Conservation (phyloP, 129 eudicot species). For the Daucus carota region DH1_v3.0 NC_030385.2:28195001-28195500, state of each 20-base stretch:
- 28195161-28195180: neutral
- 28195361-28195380: neutral
- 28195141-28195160: no score
- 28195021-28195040: no score
- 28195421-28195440: constrained; percentile 15
- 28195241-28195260: neutral
- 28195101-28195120: no score
- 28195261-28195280: neutral
- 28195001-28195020: no score
- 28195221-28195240: neutral
- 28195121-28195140: no score
- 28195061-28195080: no score
- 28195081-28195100: no score
- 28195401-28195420: constrained; percentile 11
- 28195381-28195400: neutral
- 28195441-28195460: constrained; percentile 23
- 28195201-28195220: neutral
- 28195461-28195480: neutral
- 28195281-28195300: constrained; percentile 3
- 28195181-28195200: neutral
- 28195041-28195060: no score
- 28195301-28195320: neutral
- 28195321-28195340: neutral
- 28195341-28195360: neutral
- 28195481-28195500: neutral